phyloP scores from a whole-genome alignment of 306 rosid genomes.

The Chamaecrista fasciculata region DNA sequence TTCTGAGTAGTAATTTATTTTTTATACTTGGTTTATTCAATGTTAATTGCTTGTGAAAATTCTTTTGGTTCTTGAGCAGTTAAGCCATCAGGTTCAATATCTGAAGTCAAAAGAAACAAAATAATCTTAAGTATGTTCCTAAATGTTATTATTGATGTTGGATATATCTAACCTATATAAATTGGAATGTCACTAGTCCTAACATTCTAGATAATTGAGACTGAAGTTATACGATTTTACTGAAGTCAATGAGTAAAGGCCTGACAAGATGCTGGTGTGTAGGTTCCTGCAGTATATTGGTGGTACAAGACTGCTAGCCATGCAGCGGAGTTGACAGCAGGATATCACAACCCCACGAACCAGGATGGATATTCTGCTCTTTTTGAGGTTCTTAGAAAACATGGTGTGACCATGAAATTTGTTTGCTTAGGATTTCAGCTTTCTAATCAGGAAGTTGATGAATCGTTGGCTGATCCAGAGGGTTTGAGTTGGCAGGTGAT shows the following conservation, averaged over 20 bases:
- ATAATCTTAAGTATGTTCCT: not conserved
- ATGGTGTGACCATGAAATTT: conserved; percentile 69
- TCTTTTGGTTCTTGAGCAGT: not conserved
- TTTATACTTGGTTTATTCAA: conserved; percentile 14
- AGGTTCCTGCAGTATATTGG: conserved; percentile 96
- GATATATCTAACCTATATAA: no score
- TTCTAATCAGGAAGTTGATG: conserved; percentile 64
- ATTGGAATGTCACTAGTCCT: no score
- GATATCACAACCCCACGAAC: conserved; percentile 87
- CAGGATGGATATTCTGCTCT: conserved; percentile 91
- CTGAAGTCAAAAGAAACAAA: not conserved
- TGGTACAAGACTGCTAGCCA: conserved; percentile 94
- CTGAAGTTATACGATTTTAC: conserved; percentile 18
- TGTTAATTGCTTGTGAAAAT: not conserved
- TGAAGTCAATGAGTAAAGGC: conserved; percentile 9
- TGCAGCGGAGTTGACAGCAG: conserved; percentile 95
- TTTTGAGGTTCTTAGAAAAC: conserved; percentile 79
- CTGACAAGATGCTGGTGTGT: conserved; percentile 34
- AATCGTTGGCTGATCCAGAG: conserved; percentile 82
- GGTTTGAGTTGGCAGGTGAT: conserved; percentile 93
- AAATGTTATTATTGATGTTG: no score
- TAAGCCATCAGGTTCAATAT: not conserved
- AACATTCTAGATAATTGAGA: not conserved
- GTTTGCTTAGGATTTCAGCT: conserved; percentile 71
- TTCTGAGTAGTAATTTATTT: not conserved